These are phyloP conservation scores for Ceratocystiopsis sp. DNA, from an alignment of 2,329 filamentous ascomycete species.

Conservation along the genomic window DNA sequence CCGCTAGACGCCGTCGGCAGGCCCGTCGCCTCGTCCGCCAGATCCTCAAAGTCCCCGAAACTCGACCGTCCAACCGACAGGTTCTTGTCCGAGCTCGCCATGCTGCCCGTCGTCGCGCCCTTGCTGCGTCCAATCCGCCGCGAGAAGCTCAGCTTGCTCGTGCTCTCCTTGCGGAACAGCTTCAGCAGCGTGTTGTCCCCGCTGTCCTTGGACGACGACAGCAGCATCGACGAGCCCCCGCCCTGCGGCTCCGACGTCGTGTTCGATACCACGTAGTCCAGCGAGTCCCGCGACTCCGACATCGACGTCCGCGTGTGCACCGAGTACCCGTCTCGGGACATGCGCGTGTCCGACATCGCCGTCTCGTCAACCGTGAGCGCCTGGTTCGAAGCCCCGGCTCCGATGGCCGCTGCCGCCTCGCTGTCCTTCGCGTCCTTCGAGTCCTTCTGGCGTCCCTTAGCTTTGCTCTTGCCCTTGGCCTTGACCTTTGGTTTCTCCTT, in stretches of 20 bases:
- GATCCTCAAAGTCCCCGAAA: constrained; percentile 37
- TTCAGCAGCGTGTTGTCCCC: constrained; percentile 38
- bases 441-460: constrained; percentile 14
- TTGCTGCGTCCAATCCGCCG: constrained; percentile 33
- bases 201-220: constrained; percentile 23
- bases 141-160: constrained; percentile 46
- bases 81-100: constrained; percentile 40
- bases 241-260: constrained; percentile 35
- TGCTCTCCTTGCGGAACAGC: constrained; percentile 51
- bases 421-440: neutral
- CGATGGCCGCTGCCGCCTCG: constrained; percentile 14
- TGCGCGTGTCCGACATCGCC: constrained; percentile 33
- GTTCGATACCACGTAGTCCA: constrained; percentile 39
- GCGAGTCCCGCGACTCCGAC: constrained; percentile 42
- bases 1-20: constrained; percentile 1
- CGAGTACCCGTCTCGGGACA: constrained; percentile 39
- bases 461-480: constrained; percentile 17
- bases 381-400: constrained; percentile 19
- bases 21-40: constrained; percentile 24
- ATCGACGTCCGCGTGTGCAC: constrained; percentile 41
- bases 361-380: constrained; percentile 24
- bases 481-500: constrained; percentile 19
- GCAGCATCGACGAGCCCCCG: constrained; percentile 11
- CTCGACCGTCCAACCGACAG: constrained; percentile 37
- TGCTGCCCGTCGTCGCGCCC: constrained; percentile 32